Evolutionary conservation across 495 filamentous ascomycete genomes (phyloP).

Genomic region (Penicillium malachiteum): DNA sequence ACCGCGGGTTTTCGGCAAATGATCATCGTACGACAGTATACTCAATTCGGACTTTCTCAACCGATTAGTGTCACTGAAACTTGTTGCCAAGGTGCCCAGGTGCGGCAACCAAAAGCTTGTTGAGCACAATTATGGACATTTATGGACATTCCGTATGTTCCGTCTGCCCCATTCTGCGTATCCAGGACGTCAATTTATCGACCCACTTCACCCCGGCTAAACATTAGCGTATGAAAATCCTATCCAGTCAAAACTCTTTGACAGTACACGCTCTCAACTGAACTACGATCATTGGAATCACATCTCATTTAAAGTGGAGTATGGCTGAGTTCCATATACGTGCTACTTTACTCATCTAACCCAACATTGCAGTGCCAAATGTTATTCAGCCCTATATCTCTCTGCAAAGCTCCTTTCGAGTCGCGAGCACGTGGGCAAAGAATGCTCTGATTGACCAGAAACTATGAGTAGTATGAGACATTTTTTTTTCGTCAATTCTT

Average conservation of each 20-base stretch:
- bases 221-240: background rate
- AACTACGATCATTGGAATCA: background rate
- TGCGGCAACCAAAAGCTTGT: background rate
- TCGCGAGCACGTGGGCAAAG: background rate
- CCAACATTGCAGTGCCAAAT: background rate
- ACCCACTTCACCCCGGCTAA: background rate
- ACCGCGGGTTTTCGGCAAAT: background rate
- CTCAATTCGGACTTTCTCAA: background rate
- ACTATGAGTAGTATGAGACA: background rate
- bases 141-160: too few species aligned
- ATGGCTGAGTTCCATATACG: background rate
- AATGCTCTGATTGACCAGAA: background rate
- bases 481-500: background rate
- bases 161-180: too few species aligned
- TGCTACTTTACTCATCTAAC: background rate
- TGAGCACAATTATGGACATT: too few species aligned
- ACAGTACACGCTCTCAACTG: conserved; percentile 21
- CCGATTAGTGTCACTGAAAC: background rate
- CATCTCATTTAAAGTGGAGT: background rate
- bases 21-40: background rate
- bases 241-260: background rate
- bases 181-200: background rate
- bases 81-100: background rate
- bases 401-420: background rate
- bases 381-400: background rate